phyloP scores from a whole-genome alignment of 768 basidiomycete species.

The Amylocystis lapponica region DNA sequence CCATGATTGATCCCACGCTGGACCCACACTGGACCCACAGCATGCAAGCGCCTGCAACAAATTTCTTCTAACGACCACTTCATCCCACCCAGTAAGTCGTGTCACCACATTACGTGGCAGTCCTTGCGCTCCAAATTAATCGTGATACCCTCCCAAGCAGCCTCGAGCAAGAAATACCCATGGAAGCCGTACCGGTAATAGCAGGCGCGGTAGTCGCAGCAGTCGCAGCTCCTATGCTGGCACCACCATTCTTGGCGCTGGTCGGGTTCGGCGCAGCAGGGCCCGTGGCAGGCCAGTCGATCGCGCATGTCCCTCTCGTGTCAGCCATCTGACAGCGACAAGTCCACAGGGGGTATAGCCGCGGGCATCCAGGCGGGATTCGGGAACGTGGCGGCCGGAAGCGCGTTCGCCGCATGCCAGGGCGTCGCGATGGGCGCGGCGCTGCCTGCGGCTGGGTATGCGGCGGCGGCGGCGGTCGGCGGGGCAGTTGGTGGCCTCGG shows the following conservation, averaged over 20 bases:
- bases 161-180: too few species aligned
- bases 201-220: too few species aligned
- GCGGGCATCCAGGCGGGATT: conserved; percentile 4
- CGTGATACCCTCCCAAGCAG: too few species aligned
- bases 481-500: neutral
- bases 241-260: neutral
- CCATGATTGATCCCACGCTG: too few species aligned
- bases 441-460: neutral
- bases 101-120: too few species aligned
- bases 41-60: too few species aligned
- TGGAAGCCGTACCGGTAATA: too few species aligned
- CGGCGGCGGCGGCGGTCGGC: neutral
- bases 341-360: conserved; percentile 9
- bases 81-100: too few species aligned
- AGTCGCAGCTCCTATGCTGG: neutral
- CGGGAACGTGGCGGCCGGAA: conserved; percentile 8
- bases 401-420: conserved; percentile 2
- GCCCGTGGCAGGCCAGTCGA: neutral
- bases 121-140: too few species aligned
- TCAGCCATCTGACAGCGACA: neutral
- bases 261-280: neutral
- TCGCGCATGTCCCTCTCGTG: too few species aligned
- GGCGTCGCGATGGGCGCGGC: conserved; percentile 8
- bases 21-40: too few species aligned
- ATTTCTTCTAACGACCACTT: too few species aligned